phyloP scores from a whole-genome alignment of 371 early-diverging fungal species.

The Dentiscutata heterogama region DNA sequence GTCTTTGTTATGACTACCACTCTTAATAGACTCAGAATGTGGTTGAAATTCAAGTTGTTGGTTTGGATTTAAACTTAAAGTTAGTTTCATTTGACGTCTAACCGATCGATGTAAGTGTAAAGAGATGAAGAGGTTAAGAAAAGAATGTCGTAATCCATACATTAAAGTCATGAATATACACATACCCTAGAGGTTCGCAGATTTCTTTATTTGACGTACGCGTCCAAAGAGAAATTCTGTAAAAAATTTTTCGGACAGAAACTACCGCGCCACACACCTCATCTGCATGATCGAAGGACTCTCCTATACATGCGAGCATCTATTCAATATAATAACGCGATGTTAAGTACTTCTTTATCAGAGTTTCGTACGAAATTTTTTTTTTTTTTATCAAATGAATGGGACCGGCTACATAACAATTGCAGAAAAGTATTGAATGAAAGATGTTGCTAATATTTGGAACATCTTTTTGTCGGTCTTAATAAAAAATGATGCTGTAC shows the following conservation, averaged over 20 bases:
- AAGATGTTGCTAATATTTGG: too few relatives aligned
- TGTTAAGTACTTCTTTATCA: not conserved
- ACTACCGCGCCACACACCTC: constrained; percentile 95
- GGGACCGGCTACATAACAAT: too few relatives aligned
- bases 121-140: not conserved
- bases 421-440: too few relatives aligned
- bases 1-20: constrained; percentile 33
- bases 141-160: too few relatives aligned
- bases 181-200: constrained; percentile 74
- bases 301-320: constrained; percentile 94
- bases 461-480: too few relatives aligned
- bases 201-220: constrained; percentile 76
- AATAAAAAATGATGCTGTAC: not conserved
- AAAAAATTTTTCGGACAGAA: constrained; percentile 82
- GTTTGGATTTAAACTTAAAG: constrained; percentile 53
- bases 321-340: constrained; percentile 39
- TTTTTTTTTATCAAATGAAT: too few relatives aligned
- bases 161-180: not conserved
- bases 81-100: constrained; percentile 67
- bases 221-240: constrained; percentile 94
- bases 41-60: constrained; percentile 56
- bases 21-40: constrained; percentile 53
- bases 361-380: not conserved
- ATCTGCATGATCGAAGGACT: constrained; percentile 81
- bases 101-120: not conserved